A percentile compares a stretch with the other conserved stretches of the same genome.
phyloP scores from a whole-genome alignment of 192 early-diverging fungal genomes.

The Coemansia sp. region DNA sequence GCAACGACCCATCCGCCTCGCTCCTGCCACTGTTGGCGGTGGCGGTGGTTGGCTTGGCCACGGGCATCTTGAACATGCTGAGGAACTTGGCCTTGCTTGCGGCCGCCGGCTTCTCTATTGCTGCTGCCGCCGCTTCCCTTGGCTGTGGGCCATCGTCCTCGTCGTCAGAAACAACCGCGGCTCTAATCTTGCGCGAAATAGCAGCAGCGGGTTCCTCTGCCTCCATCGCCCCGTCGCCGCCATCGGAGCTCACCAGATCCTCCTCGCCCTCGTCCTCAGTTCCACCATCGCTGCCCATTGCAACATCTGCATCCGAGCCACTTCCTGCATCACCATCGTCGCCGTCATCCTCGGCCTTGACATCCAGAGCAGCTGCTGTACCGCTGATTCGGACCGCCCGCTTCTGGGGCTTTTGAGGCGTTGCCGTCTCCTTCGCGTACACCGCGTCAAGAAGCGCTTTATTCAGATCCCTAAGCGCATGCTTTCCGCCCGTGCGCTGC shows the following conservation, averaged over 20 bases:
- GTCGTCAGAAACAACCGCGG: conserved; percentile 14
- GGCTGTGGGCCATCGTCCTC: conserved; percentile 21
- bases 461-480: conserved; percentile 33
- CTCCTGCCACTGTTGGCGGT: neutral
- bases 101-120: neutral
- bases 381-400: neutral
- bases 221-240: conserved; percentile 3
- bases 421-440: conserved; percentile 22
- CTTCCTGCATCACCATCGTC: too few relatives aligned
- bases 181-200: conserved; percentile 6
- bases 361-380: neutral
- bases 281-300: neutral
- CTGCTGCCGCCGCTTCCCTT: neutral
- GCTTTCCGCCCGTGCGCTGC: conserved; percentile 21
- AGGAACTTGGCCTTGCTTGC: conserved; percentile 38
- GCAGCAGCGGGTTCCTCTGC: neutral
- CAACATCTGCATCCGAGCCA: neutral
- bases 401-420: conserved; percentile 1
- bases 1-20: neutral
- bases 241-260: neutral
- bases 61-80: conserved; percentile 49
- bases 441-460: conserved; percentile 32
- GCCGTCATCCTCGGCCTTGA: too few relatives aligned
- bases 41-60: neutral
- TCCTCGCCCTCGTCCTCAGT: neutral